Evolutionary conservation across 345 rosid species (phyloP).

Genomic region (Salix udensis): DNA sequence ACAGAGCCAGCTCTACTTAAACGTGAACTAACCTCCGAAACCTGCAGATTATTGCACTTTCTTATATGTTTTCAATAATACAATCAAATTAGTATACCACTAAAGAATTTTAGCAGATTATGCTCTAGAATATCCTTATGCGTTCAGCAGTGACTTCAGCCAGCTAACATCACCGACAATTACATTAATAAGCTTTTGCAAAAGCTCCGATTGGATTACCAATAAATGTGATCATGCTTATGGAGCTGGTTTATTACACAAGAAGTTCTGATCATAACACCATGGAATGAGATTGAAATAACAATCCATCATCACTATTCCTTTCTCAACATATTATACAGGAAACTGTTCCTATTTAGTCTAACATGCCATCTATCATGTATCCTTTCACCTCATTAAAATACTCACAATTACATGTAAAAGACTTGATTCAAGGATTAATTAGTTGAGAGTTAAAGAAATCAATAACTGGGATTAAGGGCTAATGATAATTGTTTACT

Average conservation of each 20-base stretch:
- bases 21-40: conserved; percentile 62
- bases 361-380: neutral
- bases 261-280: neutral
- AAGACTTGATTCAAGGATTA: neutral
- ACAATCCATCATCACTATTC: neutral
- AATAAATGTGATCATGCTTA: neutral
- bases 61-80: neutral
- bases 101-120: neutral
- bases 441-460: neutral
- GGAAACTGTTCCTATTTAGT: neutral
- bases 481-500: neutral
- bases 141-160: neutral
- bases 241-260: neutral
- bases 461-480: neutral
- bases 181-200: neutral
- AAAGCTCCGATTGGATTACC: neutral
- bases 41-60: conserved; percentile 31
- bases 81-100: neutral
- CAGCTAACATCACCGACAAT: neutral
- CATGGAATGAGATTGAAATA: neutral
- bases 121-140: neutral
- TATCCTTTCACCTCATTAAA: neutral
- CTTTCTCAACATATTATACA: neutral
- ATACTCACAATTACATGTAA: neutral
- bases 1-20: conserved; percentile 79